Evolutionary conservation across 345 rosid genomes (phyloP).

Genomic region (Punica granatum): DNA sequence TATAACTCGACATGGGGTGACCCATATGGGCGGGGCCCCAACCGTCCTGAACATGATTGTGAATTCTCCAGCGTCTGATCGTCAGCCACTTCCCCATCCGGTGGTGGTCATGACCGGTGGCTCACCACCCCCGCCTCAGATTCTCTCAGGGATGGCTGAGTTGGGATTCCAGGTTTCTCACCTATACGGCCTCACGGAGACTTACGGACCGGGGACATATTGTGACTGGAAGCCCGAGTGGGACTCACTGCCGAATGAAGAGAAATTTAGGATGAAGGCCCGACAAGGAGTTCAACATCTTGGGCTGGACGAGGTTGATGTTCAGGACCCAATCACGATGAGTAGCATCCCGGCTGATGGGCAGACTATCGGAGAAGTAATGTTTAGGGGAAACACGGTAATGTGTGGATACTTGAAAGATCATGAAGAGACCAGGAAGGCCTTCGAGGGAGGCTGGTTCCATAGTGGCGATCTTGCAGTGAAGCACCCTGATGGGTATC

Average conservation of each 20-base stretch:
- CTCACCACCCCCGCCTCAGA: slow-evolving; percentile 54
- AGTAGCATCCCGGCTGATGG: slow-evolving; percentile 52
- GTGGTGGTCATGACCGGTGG: slow-evolving; percentile 63
- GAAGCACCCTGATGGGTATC: slow-evolving; percentile 58
- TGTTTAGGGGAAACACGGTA: slow-evolving; percentile 69
- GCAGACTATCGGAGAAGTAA: slow-evolving; percentile 53
- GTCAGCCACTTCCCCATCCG: slow-evolving; percentile 32
- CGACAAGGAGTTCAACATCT: slow-evolving; percentile 76
- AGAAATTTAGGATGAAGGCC: slow-evolving; percentile 41
- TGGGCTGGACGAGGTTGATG: slow-evolving; percentile 59
- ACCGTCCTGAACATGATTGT: slow-evolving; percentile 74
- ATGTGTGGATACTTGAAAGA: slow-evolving; percentile 75
- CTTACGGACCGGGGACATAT: slow-evolving; percentile 64
- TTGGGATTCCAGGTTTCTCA: slow-evolving; percentile 60
- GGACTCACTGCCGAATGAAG: slow-evolving; percentile 40
- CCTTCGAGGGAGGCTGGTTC: slow-evolving; percentile 72
- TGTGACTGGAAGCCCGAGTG: slow-evolving; percentile 69
- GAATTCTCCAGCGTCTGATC: slow-evolving; percentile 34
- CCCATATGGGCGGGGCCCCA: slow-evolving; percentile 88
- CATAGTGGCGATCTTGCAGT: slow-evolving; percentile 72
- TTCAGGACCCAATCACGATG: slow-evolving; percentile 47
- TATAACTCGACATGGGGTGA: slow-evolving; percentile 47
- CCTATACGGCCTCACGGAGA: slow-evolving; percentile 71
- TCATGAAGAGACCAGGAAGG: slow-evolving; percentile 43
- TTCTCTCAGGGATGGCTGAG: slow-evolving; percentile 52